These are phyloP conservation scores for Lunularia cruciata DNA, from an alignment of 225 moss, liverwort and hornwort species.

Conservation along the genomic window DNA sequence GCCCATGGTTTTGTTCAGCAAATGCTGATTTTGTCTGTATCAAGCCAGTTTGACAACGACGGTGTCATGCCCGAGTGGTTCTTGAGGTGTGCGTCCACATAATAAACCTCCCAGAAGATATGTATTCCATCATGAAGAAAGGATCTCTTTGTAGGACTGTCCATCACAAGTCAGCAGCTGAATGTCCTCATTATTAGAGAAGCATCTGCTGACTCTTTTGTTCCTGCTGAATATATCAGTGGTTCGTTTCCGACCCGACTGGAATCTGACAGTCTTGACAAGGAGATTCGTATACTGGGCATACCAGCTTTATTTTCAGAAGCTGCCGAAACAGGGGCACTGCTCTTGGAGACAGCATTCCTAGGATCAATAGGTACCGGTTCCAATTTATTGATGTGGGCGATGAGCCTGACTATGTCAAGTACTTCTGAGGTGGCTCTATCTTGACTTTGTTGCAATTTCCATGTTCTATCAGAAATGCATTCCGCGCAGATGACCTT, in stretches of 20 bases:
- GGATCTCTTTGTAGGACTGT: background rate
- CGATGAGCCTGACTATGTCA: conserved; percentile 13
- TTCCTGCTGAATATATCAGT: conserved; percentile 25
- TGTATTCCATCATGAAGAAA: background rate
- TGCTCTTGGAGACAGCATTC: conserved; percentile 31
- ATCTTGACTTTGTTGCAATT: conserved; percentile 26
- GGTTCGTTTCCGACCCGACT: conserved; percentile 22
- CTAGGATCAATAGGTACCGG: conserved; percentile 34
- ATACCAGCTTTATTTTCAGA: conserved; percentile 26
- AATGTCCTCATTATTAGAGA: conserved; percentile 18
- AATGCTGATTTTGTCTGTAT: no score
- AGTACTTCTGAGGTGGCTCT: background rate
- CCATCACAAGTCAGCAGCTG: background rate
- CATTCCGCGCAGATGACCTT: conserved; percentile 75
- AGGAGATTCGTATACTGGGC: conserved; percentile 34
- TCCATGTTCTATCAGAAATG: conserved; percentile 54
- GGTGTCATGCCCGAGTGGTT: no score
- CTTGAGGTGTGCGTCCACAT: no score
- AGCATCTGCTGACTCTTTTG: conserved; percentile 28
- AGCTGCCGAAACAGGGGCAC: conserved; percentile 30
- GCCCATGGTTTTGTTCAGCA: no score
- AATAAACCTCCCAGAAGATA: no score
- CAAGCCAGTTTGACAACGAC: no score
- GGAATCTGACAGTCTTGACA: conserved; percentile 29
- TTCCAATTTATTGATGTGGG: conserved; percentile 9